Evolutionary conservation across 176 grass and related monocot species (phyloP).

Genomic region (Otatea glauca): DNA sequence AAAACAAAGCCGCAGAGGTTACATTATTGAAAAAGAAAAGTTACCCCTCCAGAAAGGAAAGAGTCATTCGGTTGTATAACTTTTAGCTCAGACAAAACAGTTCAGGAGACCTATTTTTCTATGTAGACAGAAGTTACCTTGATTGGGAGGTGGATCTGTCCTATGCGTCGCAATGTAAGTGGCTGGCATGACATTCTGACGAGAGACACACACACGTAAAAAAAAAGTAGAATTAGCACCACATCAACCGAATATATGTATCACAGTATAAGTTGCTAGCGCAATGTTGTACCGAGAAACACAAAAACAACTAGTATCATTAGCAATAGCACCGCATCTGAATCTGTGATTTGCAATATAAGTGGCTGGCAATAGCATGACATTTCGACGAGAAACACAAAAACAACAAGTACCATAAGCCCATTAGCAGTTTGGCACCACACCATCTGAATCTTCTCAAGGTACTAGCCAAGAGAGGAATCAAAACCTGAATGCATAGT

Average conservation of each 20-base stretch:
- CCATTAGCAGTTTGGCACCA: background rate
- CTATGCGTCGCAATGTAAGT: constrained; percentile 80
- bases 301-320: background rate
- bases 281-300: background rate
- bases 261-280: background rate
- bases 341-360: constrained; percentile 44
- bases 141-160: constrained; percentile 78
- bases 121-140: constrained; percentile 57
- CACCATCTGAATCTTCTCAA: background rate
- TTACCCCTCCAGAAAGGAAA: constrained; percentile 6
- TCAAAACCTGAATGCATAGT: background rate
- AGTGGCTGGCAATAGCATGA: constrained; percentile 25
- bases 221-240: background rate
- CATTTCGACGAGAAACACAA: constrained; percentile 33
- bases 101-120: background rate
- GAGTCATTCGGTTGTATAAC: background rate
- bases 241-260: background rate
- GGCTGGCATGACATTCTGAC: constrained; percentile 63
- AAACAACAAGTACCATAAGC: background rate
- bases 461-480: background rate
- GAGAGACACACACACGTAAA: background rate
- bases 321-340: background rate
- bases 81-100: background rate
- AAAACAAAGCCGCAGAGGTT: background rate
- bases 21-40: background rate